Conservation (phyloP, 2,329 filamentous ascomycete genomes). For the Aspergillus cejpii region DNA sequence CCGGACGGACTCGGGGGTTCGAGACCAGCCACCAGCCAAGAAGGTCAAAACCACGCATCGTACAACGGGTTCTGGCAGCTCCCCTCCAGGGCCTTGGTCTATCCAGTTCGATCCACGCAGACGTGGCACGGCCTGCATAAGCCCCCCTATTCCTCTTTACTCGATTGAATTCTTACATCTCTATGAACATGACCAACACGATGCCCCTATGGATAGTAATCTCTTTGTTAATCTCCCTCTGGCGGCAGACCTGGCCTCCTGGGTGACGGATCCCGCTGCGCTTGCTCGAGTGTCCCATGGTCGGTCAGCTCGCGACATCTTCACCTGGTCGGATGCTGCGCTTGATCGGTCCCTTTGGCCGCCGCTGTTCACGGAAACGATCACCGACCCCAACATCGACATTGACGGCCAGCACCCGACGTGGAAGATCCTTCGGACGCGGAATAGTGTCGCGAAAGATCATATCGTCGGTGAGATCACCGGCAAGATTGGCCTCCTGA, state of each 20-base stretch:
- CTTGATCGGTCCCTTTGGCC: conserved; percentile 52
- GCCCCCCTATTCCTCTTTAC: conserved; percentile 65
- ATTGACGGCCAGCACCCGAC: conserved; percentile 55
- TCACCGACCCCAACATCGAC: conserved; percentile 45
- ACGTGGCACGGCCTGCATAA: conserved; percentile 57
- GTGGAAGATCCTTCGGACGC: conserved; percentile 57
- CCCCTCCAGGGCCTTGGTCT: conserved; percentile 59
- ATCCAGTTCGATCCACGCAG: conserved; percentile 58
- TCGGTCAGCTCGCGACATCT: conserved; percentile 58
- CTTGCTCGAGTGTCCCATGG: conserved; percentile 63
- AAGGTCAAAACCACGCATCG: conserved; percentile 78
- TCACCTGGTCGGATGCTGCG: conserved; percentile 53
- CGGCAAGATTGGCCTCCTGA: conserved; percentile 66
- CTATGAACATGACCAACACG: conserved; percentile 58
- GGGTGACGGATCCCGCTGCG: conserved; percentile 68
- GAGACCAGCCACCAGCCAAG: conserved; percentile 58
- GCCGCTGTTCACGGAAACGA: conserved; percentile 46
- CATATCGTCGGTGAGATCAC: conserved; percentile 66
- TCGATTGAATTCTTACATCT: conserved; percentile 69
- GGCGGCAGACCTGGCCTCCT: conserved; percentile 66
- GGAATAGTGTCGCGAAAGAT: conserved; percentile 46
- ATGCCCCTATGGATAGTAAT: conserved; percentile 61
- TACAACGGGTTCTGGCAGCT: conserved; percentile 66
- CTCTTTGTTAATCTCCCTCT: conserved; percentile 69
- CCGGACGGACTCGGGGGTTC: conserved; percentile 50